Conservation (phyloP, 768 basidiomycete genomes). For the Trichaptum fuscoviolaceum region DNA sequence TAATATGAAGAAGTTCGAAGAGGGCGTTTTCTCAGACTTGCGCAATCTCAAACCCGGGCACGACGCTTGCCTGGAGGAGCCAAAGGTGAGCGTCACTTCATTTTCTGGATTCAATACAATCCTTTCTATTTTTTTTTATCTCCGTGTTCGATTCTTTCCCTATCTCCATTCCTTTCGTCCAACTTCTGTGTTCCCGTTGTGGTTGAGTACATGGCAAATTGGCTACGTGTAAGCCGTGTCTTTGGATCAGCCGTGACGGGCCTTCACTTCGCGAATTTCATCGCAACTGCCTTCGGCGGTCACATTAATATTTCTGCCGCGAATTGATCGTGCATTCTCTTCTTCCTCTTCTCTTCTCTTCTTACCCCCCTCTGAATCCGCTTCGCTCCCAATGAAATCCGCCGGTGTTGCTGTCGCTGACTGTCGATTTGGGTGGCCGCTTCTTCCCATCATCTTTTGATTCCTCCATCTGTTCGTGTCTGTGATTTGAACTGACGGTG, state of each 20-base stretch:
- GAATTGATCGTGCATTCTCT: conserved; percentile 13
- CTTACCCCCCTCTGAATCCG: not conserved
- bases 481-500: not conserved
- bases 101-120: not conserved
- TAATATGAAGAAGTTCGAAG: conserved; percentile 97
- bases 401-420: not conserved
- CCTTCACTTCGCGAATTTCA: not conserved
- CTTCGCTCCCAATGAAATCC: not conserved
- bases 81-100: conserved; percentile 59
- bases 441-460: not conserved
- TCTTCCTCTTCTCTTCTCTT: conserved; percentile 5
- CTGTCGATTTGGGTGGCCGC: not conserved
- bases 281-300: not conserved
- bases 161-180: conserved; percentile 4
- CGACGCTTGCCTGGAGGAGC: conserved; percentile 91
- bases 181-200: conserved; percentile 7
- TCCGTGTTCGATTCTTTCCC: not conserved
- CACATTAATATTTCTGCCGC: not conserved
- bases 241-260: not conserved
- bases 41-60: conserved; percentile 90
- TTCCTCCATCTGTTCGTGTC: not conserved
- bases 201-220: not conserved
- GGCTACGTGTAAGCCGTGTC: not conserved
- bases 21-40: conserved; percentile 91
- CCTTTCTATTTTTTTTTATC: not conserved